Evolutionary conservation across 805 yeast genomes (phyloP).

Genomic region (Candida germanica): DNA sequence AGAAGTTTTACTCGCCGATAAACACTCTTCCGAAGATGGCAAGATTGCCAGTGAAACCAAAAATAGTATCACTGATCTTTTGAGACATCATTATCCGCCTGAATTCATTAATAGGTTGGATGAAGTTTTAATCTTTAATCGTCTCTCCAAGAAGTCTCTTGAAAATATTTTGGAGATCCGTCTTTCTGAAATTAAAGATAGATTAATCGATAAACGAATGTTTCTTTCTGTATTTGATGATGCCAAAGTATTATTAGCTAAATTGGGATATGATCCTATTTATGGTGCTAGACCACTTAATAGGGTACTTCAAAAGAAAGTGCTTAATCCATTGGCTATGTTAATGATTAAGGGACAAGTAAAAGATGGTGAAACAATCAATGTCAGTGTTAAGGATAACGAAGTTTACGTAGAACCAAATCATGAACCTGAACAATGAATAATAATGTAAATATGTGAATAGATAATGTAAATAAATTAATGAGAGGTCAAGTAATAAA

Average conservation of each 20-base stretch:
- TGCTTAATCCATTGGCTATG: slow-evolving; percentile 88
- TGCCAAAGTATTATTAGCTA: slow-evolving; percentile 77
- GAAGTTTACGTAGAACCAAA: slow-evolving; percentile 30
- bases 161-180: slow-evolving; percentile 83
- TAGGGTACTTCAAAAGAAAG: slow-evolving; percentile 75
- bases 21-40: slow-evolving; percentile 56
- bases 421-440: slow-evolving; percentile 17
- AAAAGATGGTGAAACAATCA: slow-evolving; percentile 34
- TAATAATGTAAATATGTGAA: not conserved
- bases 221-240: slow-evolving; percentile 48
- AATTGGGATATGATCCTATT: slow-evolving; percentile 83
- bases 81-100: slow-evolving; percentile 81
- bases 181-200: slow-evolving; percentile 72
- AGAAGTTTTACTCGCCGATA: slow-evolving; percentile 73
- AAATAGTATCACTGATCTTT: slow-evolving; percentile 57
- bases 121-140: slow-evolving; percentile 89
- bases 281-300: slow-evolving; percentile 97
- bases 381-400: slow-evolving; percentile 23
- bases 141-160: slow-evolving; percentile 74
- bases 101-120: slow-evolving; percentile 94
- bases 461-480: not conserved
- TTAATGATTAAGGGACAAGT: slow-evolving; percentile 77
- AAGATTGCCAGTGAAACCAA: slow-evolving; percentile 54
- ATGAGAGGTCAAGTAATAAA: not conserved
- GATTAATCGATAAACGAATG: slow-evolving; percentile 78